Evolutionary conservation across 2,329 filamentous ascomycete genomes (phyloP).

Genomic region (Exophiala sp.): DNA sequence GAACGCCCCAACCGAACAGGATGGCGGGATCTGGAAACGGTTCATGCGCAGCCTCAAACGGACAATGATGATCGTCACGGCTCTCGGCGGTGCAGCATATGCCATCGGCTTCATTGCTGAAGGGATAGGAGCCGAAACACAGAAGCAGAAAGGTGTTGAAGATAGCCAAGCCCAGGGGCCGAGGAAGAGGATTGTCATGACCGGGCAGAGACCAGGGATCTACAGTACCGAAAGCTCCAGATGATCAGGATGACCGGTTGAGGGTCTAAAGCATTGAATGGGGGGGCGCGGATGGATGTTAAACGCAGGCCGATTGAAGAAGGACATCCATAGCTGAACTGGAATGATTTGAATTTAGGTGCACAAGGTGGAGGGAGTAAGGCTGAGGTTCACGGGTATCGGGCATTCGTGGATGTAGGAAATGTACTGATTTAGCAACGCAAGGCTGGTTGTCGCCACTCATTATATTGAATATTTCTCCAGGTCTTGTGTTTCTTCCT

Average conservation of each 20-base stretch:
- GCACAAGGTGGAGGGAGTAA: too few relatives aligned
- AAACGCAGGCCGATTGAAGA: too few relatives aligned
- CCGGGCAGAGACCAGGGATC: slow-evolving; percentile 24
- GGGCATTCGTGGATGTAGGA: too few relatives aligned
- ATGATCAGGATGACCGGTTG: slow-evolving; percentile 3
- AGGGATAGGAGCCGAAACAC: slow-evolving; percentile 22
- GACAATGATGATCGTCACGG: slow-evolving; percentile 14
- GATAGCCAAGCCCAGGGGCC: slow-evolving; percentile 17
- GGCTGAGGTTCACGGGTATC: too few relatives aligned
- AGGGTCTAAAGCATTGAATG: too few relatives aligned
- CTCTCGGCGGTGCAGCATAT: slow-evolving; percentile 22
- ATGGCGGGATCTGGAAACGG: slow-evolving; percentile 9
- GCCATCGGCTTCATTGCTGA: slow-evolving; percentile 26
- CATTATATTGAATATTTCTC: too few relatives aligned
- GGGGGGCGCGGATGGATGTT: too few relatives aligned
- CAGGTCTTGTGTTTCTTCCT: too few relatives aligned
- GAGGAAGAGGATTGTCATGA: slow-evolving; percentile 27
- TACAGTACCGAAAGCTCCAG: slow-evolving; percentile 29
- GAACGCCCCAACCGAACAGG: neutral
- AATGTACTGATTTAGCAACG: too few relatives aligned
- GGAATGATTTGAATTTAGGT: too few relatives aligned
- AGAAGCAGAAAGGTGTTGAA: slow-evolving; percentile 19
- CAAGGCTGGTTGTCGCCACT: too few relatives aligned
- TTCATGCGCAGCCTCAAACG: slow-evolving; percentile 12
- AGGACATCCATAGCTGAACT: too few relatives aligned